A percentile compares a stretch with the other conserved stretches of the same genome.
Conservation (phyloP, 2,329 filamentous ascomycete species). For the Geoglossum cookeanum region DNA sequence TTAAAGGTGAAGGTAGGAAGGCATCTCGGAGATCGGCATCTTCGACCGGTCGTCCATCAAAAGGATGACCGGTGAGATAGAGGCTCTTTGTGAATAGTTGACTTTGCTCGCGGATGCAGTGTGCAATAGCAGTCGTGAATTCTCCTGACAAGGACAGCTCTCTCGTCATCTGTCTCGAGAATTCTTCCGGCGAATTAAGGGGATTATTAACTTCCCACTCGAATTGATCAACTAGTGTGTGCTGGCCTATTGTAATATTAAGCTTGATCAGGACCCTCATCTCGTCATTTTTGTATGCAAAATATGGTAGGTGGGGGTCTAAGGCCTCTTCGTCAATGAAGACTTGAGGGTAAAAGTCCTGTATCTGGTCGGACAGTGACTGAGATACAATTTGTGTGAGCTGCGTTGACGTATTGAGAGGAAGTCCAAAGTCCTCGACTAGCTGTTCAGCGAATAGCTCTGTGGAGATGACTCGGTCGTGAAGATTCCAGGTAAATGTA, state of each 20-base stretch:
- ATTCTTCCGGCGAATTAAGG: conserved; percentile 83
- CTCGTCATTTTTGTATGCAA: conserved; percentile 94
- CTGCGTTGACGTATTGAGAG: conserved; percentile 39
- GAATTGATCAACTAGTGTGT: conserved; percentile 90
- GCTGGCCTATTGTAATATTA: conserved; percentile 90
- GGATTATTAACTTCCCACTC: conserved; percentile 99
- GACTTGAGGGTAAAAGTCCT: conserved; percentile 83
- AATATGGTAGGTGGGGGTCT: conserved; percentile 77
- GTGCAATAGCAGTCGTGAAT: conserved; percentile 92
- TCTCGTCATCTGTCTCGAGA: conserved; percentile 71
- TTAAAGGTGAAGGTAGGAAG: conserved; percentile 70
- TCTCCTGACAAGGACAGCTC: conserved; percentile 86
- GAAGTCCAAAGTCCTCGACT: conserved; percentile 68
- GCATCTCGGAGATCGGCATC: conserved; percentile 74
- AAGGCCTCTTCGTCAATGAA: conserved; percentile 78
- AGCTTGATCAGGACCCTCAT: conserved; percentile 93
- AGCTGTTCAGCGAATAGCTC: conserved; percentile 77
- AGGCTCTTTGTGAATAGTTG: conserved; percentile 88
- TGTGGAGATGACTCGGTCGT: conserved; percentile 64
- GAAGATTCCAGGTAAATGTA: conserved; percentile 96
- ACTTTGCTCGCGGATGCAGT: conserved; percentile 89
- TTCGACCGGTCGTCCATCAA: conserved; percentile 83
- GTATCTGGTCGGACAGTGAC: conserved; percentile 69
- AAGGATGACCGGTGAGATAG: conserved; percentile 83
- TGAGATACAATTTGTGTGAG: conserved; percentile 45